These are phyloP conservation scores for Boletus holoroseus DNA, from an alignment of 1,284 basidiomycete species.

Conservation along the genomic window DNA sequence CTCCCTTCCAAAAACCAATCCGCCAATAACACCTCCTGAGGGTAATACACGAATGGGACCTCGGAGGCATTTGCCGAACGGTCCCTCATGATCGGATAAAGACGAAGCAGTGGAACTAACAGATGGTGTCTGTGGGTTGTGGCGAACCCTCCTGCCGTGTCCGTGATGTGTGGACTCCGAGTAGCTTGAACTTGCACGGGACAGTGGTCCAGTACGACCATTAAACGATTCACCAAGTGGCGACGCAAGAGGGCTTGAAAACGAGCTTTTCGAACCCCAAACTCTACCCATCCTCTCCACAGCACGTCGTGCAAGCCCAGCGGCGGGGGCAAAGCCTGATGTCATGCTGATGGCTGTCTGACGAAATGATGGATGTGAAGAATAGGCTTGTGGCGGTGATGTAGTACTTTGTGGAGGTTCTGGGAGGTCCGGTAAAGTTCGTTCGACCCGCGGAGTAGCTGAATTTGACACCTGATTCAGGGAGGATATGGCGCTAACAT, in stretches of 20 bases:
- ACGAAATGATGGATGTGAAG: conserved; percentile 37
- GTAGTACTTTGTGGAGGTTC: conserved; percentile 26
- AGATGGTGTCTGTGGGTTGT: conserved; percentile 55
- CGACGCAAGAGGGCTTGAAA: conserved; percentile 38
- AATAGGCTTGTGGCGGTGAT: conserved; percentile 16
- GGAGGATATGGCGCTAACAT: conserved; percentile 14
- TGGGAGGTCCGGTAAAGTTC: conserved; percentile 33
- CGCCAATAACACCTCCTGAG: conserved; percentile 36
- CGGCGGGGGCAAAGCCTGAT: conserved; percentile 58
- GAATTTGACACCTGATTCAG: conserved; percentile 11
- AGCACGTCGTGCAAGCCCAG: conserved; percentile 67
- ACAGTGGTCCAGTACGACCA: conserved; percentile 30
- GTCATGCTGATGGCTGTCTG: conserved; percentile 69
- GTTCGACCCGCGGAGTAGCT: conserved; percentile 19
- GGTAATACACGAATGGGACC: conserved; percentile 41
- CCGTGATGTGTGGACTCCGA: conserved; percentile 17
- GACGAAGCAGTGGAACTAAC: conserved; percentile 49
- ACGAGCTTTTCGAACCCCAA: conserved; percentile 48
- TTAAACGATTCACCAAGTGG: conserved; percentile 33
- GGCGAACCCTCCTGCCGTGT: conserved; percentile 37
- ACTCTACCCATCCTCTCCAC: conserved; percentile 69
- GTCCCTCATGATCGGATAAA: conserved; percentile 53
- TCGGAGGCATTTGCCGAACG: conserved; percentile 54
- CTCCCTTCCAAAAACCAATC: conserved; percentile 61
- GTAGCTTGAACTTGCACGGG: conserved; percentile 37